These are phyloP conservation scores for Zizania palustris DNA, from an alignment of 202 grass and related monocot genomes.

Conservation along the genomic window DNA sequence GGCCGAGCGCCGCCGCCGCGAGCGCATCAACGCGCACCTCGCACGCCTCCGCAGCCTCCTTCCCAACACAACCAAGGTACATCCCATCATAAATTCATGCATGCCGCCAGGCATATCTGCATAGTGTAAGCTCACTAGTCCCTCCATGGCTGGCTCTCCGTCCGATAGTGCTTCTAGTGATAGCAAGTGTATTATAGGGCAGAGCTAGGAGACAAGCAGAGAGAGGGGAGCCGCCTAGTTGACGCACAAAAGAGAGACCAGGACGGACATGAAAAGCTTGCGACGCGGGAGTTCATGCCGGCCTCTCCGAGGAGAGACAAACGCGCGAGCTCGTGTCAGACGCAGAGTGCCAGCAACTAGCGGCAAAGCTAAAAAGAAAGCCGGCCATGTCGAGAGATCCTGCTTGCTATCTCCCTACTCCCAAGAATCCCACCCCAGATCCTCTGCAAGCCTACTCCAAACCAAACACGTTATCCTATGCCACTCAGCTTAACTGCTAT, in stretches of 20 bases:
- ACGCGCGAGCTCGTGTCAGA: slow-evolving; percentile 66
- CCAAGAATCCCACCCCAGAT: slow-evolving; percentile 37
- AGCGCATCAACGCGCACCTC: slow-evolving; percentile 97
- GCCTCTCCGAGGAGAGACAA: slow-evolving; percentile 76
- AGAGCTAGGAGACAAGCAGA: slow-evolving; percentile 46
- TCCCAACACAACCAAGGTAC: slow-evolving; percentile 93
- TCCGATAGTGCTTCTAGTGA: not conserved
- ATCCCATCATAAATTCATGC: not conserved
- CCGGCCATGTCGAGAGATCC: slow-evolving; percentile 58
- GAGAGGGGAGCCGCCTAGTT: slow-evolving; percentile 63
- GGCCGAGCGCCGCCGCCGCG: slow-evolving; percentile 95
- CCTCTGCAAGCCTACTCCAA: slow-evolving; percentile 19
- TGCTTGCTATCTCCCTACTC: slow-evolving; percentile 44
- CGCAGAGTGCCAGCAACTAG: slow-evolving; percentile 23
- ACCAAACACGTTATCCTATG: slow-evolving; percentile 33
- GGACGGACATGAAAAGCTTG: slow-evolving; percentile 64
- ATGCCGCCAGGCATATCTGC: not conserved
- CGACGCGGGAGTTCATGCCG: slow-evolving; percentile 50
- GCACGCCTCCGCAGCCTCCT: slow-evolving; percentile 87
- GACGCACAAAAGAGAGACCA: slow-evolving; percentile 72
- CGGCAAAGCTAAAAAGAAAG: slow-evolving; percentile 42
- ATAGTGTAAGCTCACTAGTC: slow-evolving; percentile 19
- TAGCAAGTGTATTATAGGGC: slow-evolving; percentile 4
- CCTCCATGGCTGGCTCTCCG: slow-evolving; percentile 29
- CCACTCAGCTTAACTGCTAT: slow-evolving; percentile 34